Evolutionary conservation across 768 basidiomycete genomes (phyloP).

Genomic region (Tricholoma matsutake): DNA sequence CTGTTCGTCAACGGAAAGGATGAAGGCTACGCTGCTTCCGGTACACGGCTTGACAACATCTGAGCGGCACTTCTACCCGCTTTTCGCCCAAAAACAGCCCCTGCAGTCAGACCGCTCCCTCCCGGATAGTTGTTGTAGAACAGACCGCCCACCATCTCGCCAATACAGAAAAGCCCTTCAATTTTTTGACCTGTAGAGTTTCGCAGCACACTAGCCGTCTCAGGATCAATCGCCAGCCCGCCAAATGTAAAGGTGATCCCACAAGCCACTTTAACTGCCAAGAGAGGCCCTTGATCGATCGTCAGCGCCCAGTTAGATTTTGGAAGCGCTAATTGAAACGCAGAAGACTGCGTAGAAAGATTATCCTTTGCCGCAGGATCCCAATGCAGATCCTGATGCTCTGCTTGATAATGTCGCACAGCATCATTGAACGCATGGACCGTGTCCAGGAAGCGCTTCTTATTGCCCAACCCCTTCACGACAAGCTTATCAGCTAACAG

Average conservation of each 20-base stretch:
- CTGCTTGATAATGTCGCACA: slow-evolving; percentile 32
- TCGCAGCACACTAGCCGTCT: slow-evolving; percentile 49
- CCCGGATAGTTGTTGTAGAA: slow-evolving; percentile 70
- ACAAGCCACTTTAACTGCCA: slow-evolving; percentile 67
- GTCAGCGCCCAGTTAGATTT: slow-evolving; percentile 72
- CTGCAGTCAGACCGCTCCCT: slow-evolving; percentile 62
- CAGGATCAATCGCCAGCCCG: slow-evolving; percentile 57
- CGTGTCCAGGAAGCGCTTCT: slow-evolving; percentile 41
- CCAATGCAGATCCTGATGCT: slow-evolving; percentile 40
- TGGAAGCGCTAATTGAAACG: slow-evolving; percentile 34
- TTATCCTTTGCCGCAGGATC: slow-evolving; percentile 66
- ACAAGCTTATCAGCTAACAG: slow-evolving; percentile 48
- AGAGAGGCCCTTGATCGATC: slow-evolving; percentile 49
- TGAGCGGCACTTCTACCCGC: slow-evolving; percentile 47
- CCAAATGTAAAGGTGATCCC: slow-evolving; percentile 76
- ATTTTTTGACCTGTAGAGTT: slow-evolving; percentile 40
- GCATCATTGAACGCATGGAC: slow-evolving; percentile 51
- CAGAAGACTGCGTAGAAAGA: slow-evolving; percentile 46
- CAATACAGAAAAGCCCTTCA: slow-evolving; percentile 58
- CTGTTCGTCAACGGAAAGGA: background rate
- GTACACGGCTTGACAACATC: background rate
- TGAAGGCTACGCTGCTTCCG: background rate
- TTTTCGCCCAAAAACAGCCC: slow-evolving; percentile 62
- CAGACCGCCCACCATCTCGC: slow-evolving; percentile 66
- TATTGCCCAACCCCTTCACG: slow-evolving; percentile 44